These are phyloP conservation scores for Phytopythium helicoides DNA, from an alignment of 352 stramenopile genomes.

Conservation along the genomic window DNA sequence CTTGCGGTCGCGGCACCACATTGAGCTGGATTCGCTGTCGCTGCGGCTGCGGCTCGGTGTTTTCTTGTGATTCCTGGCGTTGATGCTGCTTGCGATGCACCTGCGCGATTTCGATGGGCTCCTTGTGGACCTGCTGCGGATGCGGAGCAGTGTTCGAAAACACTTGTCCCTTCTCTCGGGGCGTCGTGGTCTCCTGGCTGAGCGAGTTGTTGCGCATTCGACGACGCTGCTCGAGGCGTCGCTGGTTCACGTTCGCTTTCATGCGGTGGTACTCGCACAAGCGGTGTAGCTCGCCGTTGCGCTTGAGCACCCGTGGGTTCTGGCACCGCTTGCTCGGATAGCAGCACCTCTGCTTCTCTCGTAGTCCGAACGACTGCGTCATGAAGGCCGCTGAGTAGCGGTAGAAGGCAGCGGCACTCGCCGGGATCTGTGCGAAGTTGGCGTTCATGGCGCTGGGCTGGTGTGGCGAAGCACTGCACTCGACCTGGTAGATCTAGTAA, in stretches of 20 bases:
- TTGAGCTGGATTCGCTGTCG: conserved; percentile 5
- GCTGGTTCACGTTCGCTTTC: conserved; percentile 48
- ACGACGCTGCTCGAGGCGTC: conserved; percentile 26
- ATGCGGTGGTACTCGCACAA: conserved; percentile 41
- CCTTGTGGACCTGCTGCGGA: background rate
- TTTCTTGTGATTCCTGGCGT: background rate
- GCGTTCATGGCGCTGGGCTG: conserved; percentile 10
- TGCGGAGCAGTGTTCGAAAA: conserved; percentile 5
- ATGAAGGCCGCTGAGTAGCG: conserved; percentile 5
- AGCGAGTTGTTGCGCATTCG: conserved; percentile 12
- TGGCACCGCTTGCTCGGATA: conserved; percentile 40
- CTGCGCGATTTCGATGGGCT: background rate
- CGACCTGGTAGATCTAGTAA: conserved; percentile 5
- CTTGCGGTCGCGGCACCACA: background rate
- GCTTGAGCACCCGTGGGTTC: conserved; percentile 40
- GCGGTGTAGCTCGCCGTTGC: conserved; percentile 38
- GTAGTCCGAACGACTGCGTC: conserved; percentile 10
- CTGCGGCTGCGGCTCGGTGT: background rate
- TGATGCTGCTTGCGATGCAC: background rate
- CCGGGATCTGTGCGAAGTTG: conserved; percentile 6
- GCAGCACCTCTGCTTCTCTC: conserved; percentile 17
- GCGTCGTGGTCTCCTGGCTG: background rate
- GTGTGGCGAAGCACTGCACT: background rate
- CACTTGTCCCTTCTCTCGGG: background rate
- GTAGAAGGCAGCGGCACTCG: conserved; percentile 2